Evolutionary conservation across 768 basidiomycete genomes (phyloP), one percentile per base, ranked within the genome.

Genomic region (Lactifluus hygrophoroides): DNA sequence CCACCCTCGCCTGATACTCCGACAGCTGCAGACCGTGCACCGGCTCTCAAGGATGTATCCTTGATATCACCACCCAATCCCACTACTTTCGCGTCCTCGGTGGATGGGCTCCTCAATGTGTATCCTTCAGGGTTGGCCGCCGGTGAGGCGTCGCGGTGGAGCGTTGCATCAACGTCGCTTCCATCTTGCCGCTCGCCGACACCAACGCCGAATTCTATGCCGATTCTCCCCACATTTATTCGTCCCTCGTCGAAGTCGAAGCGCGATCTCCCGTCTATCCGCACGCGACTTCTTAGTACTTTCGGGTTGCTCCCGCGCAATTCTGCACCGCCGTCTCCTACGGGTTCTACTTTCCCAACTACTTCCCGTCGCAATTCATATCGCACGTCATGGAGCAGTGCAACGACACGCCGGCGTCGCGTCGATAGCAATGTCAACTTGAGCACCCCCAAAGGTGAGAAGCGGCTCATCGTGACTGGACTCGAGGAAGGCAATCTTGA

Each of bases 251-350:
- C 53, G 1, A 58, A 54, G 28, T 37, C 51, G 17, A 62, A 61
- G 21, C 54, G 53, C 21, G 59, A 57, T 5, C 43, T 52, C 7
- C 30, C 40, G 23, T 64, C 64, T 9, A 58, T 64, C 37, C 61
- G 64, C 42, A 58, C 51, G 9, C 64, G 64, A 38, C 37, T 64
- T 17, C 61, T 64, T 3, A 64, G 62, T 46, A 63, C 61, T 19
- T 52, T 64, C 19, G 58, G 64, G 14, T 40, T 58, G 14, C 56
- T 57, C 23, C 51, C 60, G 5, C 60, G 56, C 14, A 59, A 50
- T 11, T 48, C 51, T 2, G 45, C 45, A 46, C 60, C 60, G 1
- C 0, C 63, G 10, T 64, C 63, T 42, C 54, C 54, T 43, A 46
- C 55, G 3, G 51, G 8, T 23, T 42, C 17, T 10, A 1, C 52